phyloP scores from a whole-genome alignment of 106 monocot genomes.

The Dendrobium chrysotoxum region DNA sequence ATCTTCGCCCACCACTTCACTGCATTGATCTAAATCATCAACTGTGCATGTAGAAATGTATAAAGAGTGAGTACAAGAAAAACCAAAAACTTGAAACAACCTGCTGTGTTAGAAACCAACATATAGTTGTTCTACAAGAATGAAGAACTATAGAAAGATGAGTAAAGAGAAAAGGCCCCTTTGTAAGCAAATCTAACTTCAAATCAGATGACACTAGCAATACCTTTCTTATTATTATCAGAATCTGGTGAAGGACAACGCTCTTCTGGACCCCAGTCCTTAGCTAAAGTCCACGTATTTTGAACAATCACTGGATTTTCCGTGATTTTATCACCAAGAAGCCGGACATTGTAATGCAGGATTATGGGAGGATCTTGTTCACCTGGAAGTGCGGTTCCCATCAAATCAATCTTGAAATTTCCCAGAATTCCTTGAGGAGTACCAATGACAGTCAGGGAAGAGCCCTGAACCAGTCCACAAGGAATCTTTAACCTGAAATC shows the following conservation, averaged over 20 bases:
- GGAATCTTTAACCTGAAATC: conserved; percentile 69
- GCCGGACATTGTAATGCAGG: conserved; percentile 84
- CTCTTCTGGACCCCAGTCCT: conserved; percentile 88
- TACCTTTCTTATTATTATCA: conserved; percentile 54
- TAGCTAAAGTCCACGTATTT: conserved; percentile 81
- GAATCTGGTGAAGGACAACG: conserved; percentile 69
- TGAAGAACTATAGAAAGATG: background rate
- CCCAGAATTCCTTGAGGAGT: conserved; percentile 75
- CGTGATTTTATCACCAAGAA: conserved; percentile 82
- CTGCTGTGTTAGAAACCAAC: background rate
- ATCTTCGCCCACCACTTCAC: conserved; percentile 46
- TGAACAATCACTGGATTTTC: conserved; percentile 95
- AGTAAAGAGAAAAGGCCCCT: background rate
- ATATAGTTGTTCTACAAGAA: background rate
- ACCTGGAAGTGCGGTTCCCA: conserved; percentile 69
- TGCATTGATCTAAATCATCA: conserved; percentile 82
- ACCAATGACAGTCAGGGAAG: conserved; percentile 86
- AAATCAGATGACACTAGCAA: background rate
- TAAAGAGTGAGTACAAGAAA: background rate
- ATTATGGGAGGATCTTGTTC: conserved; percentile 85
- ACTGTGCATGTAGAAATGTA: conserved; percentile 33
- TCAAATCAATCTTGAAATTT: conserved; percentile 73
- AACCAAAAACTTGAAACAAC: background rate
- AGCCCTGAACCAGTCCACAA: conserved; percentile 90
- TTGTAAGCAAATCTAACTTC: conserved; percentile 1